phyloP scores from a whole-genome alignment of 2,329 filamentous ascomycete genomes.

The Fusarium sp. region DNA sequence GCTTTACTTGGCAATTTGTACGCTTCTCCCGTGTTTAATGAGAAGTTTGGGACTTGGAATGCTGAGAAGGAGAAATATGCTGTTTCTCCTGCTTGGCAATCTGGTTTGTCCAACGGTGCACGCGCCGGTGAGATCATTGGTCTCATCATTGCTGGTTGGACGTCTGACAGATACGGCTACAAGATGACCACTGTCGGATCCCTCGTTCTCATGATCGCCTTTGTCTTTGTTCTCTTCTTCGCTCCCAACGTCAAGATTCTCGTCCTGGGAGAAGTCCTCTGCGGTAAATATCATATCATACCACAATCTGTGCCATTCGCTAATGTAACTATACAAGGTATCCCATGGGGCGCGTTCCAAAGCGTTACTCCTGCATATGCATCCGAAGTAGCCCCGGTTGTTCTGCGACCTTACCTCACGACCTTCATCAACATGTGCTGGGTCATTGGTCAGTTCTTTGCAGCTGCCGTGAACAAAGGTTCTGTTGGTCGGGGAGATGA shows the following conservation, averaged over 20 bases:
- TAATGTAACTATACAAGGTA: conserved; percentile 50
- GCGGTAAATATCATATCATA: conserved; percentile 40
- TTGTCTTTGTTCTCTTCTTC: conserved; percentile 67
- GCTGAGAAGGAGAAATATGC: conserved; percentile 54
- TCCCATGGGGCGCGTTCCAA: conserved; percentile 66
- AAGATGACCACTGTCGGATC: conserved; percentile 62
- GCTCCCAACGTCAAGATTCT: conserved; percentile 60
- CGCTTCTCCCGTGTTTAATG: conserved; percentile 58
- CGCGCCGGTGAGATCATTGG: conserved; percentile 67
- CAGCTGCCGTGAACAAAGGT: conserved; percentile 59
- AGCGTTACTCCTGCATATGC: conserved; percentile 65
- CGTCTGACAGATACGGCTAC: conserved; percentile 63
- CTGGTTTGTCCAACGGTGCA: conserved; percentile 65
- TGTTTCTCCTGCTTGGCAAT: conserved; percentile 68
- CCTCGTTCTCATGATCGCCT: conserved; percentile 59
- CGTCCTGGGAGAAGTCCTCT: conserved; percentile 62
- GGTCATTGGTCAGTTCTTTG: conserved; percentile 66
- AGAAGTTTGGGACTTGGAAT: conserved; percentile 58
- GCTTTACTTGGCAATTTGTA: conserved; percentile 63
- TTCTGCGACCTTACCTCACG: conserved; percentile 64
- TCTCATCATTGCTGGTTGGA: conserved; percentile 64
- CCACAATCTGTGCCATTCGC: background rate
- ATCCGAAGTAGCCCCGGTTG: conserved; percentile 62
- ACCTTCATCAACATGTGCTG: conserved; percentile 69
- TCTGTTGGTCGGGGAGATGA: conserved; percentile 54